These are phyloP conservation scores for Nannizziopsis barbatae DNA, from an alignment of 2,329 filamentous ascomycete species.

Conservation along the genomic window DNA sequence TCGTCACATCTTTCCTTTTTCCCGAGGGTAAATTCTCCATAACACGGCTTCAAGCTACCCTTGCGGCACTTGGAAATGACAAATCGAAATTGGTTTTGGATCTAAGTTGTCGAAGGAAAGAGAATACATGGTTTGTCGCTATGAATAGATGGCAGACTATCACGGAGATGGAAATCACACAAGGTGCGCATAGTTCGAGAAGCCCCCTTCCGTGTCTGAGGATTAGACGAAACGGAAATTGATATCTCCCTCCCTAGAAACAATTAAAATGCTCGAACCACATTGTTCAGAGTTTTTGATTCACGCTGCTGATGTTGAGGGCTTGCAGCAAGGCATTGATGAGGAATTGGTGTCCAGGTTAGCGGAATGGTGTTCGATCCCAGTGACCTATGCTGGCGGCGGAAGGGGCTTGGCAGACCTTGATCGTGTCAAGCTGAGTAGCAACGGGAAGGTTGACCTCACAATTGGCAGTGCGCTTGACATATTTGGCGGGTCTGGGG, in stretches of 20 bases:
- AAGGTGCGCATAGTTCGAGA: constrained; percentile 47
- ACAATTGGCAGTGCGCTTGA: constrained; percentile 95
- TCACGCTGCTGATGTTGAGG: constrained; percentile 93
- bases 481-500: constrained; percentile 81
- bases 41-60: constrained; percentile 59
- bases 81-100: constrained; percentile 82
- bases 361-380: constrained; percentile 77
- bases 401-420: constrained; percentile 72
- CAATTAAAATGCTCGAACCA: constrained; percentile 68
- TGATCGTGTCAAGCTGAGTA: constrained; percentile 67
- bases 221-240: background rate
- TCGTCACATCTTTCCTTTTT: constrained; percentile 93
- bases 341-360: constrained; percentile 66
- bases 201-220: background rate
- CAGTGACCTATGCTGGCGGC: constrained; percentile 94
- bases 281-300: constrained; percentile 96
- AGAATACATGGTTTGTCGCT: constrained; percentile 80
- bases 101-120: constrained; percentile 73
- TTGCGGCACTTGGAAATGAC: constrained; percentile 61
- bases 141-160: constrained; percentile 99
- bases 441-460: constrained; percentile 71
- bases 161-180: constrained; percentile 86
- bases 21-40: constrained; percentile 72
- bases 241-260: constrained; percentile 44
- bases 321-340: constrained; percentile 82